Conservation (phyloP, 345 rosid genomes). For the Hibiscus trionum region DNA sequence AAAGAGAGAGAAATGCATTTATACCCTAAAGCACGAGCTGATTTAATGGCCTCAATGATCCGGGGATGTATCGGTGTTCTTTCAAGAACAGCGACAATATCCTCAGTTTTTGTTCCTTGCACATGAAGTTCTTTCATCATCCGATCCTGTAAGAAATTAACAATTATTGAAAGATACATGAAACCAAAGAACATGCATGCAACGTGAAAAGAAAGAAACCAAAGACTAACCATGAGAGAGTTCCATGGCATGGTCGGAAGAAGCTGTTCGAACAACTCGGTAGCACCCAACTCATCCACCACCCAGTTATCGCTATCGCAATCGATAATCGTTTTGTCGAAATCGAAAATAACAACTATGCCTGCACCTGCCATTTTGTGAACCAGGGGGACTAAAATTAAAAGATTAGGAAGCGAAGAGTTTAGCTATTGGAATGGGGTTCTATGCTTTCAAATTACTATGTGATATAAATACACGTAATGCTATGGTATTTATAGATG, state of each 20-base stretch:
- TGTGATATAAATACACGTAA: neutral
- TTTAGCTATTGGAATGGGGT: neutral
- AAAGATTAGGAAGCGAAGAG: neutral
- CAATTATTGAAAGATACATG: neutral
- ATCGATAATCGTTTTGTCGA: constrained; percentile 80
- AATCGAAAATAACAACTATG: constrained; percentile 60
- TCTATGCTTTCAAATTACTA: neutral
- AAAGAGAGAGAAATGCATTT: neutral
- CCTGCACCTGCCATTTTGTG: constrained; percentile 15
- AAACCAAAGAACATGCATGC: neutral
- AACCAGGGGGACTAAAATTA: neutral
- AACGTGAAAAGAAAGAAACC: neutral
- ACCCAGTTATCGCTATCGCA: constrained; percentile 86
- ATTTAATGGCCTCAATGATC: constrained; percentile 57
- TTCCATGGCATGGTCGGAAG: constrained; percentile 93
- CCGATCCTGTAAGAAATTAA: constrained; percentile 39
- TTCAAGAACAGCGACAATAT: constrained; percentile 43
- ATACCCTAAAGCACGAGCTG: constrained; percentile 75
- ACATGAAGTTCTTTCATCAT: constrained; percentile 72
- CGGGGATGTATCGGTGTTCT: constrained; percentile 57
- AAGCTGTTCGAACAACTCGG: constrained; percentile 66
- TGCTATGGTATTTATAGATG: neutral
- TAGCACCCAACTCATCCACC: constrained; percentile 60
- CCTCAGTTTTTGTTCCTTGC: constrained; percentile 42
- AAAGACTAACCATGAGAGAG: constrained; percentile 50